Conservation (phyloP, 371 early-diverging fungal species). For the Apophysomyces trapeziformis region DNA sequence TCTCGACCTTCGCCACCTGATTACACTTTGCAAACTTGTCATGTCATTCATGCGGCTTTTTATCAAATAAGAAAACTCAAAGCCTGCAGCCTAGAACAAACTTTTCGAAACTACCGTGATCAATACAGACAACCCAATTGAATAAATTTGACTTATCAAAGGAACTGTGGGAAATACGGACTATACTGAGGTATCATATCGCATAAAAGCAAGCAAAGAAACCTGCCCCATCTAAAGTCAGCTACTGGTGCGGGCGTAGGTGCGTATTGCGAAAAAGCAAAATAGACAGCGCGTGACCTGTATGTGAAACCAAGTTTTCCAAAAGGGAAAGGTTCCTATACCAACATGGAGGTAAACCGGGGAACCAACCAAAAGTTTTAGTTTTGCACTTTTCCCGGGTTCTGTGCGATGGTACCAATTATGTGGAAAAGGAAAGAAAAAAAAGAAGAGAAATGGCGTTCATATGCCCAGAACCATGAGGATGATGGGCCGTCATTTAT, state of each 20-base stretch:
- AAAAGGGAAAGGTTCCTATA: not conserved
- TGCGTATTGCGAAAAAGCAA: not conserved
- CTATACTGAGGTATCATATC: too few relatives aligned
- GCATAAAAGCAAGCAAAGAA: too few relatives aligned
- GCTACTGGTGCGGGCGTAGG: not conserved
- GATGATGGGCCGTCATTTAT: too few relatives aligned
- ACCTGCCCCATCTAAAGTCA: not conserved
- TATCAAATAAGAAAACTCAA: too few relatives aligned
- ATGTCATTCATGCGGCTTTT: too few relatives aligned
- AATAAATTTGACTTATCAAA: too few relatives aligned
- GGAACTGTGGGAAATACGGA: too few relatives aligned
- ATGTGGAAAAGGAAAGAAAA: not conserved
- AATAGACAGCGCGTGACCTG: not conserved
- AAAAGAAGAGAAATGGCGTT: not conserved
- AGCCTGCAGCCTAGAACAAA: too few relatives aligned
- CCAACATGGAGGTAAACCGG: not conserved
- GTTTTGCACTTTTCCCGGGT: not conserved
- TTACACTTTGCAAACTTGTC: not conserved
- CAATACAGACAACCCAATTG: too few relatives aligned
- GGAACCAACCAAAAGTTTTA: not conserved
- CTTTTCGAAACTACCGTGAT: too few relatives aligned
- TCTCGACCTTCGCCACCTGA: not conserved
- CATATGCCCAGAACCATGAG: not conserved
- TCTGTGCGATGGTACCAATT: not conserved
- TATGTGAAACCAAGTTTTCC: conserved; percentile 3